Base-by-base conservation (phyloP, 1,284 basidiomycete species). In the Microbotryomycetes sp. region DNA sequence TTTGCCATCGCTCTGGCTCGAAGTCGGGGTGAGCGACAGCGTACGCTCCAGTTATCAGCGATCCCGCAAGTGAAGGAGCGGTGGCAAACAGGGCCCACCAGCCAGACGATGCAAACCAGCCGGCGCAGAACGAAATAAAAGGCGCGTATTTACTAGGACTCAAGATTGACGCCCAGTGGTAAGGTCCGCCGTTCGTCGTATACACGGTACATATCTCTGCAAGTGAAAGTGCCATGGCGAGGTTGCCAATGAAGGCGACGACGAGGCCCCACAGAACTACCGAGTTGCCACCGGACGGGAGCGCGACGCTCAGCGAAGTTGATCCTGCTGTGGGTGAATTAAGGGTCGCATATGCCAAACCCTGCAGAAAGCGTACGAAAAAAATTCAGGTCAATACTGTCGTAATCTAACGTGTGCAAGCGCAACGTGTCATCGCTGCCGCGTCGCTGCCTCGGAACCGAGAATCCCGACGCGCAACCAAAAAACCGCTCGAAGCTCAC, bases 131-230 rank as follows among this genome's bases (percentile, higher is more conserved):
- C 0, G 64, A 58, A 30, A 69, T 52, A 19, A 63, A 28, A 3
- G 60, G 62, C 1, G 64, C 61, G 16, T 47, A 57, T 7, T 56
- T 56, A 6, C 63, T 61, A 2, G 62, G 62, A 1, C 64, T 48
- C 25, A 71, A 58, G 36, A 70, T 60, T 1, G 60, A 59, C 6
- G 60, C 30, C 58, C 67, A 70, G 50, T 66, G 64, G 46, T 65
- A 67, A n/a, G 61, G 55, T 49, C 68, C 69, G n/a, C 70, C 70
- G 3, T 63, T 60, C 0, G 63, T 62, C 4, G 64, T 62, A 42
- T 66, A 71, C 6, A 69, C 68, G 51, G 64, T 60, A 9, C 60
- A 62, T 36, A 76, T 73, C 50, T 77, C 76, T 23, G 72, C 74
- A 52, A 76, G 66, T 9, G 66, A 69, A 1, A 54, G 52, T 0